phyloP scores from a whole-genome alignment of 139 green algal species.

The Mychonastes homosphaera region DNA sequence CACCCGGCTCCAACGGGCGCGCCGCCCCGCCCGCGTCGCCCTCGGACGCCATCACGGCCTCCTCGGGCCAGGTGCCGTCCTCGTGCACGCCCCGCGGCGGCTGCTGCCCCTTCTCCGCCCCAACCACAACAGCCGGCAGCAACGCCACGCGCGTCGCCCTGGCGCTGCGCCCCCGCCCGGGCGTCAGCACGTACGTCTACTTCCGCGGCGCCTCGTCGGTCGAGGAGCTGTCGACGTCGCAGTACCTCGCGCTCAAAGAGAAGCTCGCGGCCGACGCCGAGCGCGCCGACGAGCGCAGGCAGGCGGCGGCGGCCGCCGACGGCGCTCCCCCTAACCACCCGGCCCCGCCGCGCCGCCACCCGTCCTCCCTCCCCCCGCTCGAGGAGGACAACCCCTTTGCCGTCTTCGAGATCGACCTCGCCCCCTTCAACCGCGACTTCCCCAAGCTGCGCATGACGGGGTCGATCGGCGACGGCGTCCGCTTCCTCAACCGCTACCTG shows the following conservation, averaged over 20 bases:
- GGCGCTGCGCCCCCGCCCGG: conserved; percentile 8
- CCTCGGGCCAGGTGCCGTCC: too few species aligned
- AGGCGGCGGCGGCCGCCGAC: too few species aligned
- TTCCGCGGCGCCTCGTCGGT: conserved; percentile 37
- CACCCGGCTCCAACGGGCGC: too few species aligned
- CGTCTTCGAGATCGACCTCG: conserved; percentile 56
- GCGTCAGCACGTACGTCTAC: conserved; percentile 15
- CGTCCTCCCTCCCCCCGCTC: too few species aligned
- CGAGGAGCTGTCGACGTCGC: conserved; percentile 33
- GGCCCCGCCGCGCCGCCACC: too few species aligned
- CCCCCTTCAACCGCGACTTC: conserved; percentile 48
- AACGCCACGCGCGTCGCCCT: not conserved
- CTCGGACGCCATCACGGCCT: too few species aligned
- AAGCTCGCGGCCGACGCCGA: conserved; percentile 27
- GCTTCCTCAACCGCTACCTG: conserved; percentile 77
- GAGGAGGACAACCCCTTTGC: conserved; percentile 14
- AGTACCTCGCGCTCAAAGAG: conserved; percentile 69
- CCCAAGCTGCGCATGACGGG: conserved; percentile 41
- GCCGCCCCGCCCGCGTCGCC: too few species aligned
- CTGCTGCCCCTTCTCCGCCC: not conserved
- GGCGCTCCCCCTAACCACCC: too few species aligned
- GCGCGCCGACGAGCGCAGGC: too few species aligned
- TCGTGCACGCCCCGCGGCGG: conserved; percentile 6
- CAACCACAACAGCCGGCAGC: not conserved
- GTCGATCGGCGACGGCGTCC: conserved; percentile 65